Evolutionary conservation across 176 grass and related monocot species (phyloP).

Genomic region (Aegilops umbellulata): DNA sequence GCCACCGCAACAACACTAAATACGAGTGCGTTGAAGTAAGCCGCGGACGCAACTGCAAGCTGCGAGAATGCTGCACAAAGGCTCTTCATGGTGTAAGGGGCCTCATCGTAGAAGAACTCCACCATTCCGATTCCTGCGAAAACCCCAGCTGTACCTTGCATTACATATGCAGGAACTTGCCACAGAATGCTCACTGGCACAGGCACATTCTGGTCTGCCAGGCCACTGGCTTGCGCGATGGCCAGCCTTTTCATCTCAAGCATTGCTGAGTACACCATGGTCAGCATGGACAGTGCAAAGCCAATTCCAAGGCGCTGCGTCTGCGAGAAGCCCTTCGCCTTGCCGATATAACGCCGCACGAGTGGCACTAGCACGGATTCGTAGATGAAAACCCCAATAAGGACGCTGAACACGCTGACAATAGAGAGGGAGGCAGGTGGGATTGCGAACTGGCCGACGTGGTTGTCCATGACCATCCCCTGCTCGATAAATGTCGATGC

Average conservation of each 20-base stretch:
- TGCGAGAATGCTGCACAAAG: neutral
- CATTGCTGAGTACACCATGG: slow-evolving; percentile 29
- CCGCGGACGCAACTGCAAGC: neutral
- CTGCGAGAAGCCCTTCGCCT: slow-evolving; percentile 27
- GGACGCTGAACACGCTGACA: slow-evolving; percentile 20
- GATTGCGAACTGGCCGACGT: slow-evolving; percentile 20
- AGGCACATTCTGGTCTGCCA: neutral
- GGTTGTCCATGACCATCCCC: slow-evolving; percentile 35
- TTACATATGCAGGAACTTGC: neutral
- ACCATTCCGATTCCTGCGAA: slow-evolving; percentile 15
- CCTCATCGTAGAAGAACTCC: slow-evolving; percentile 49
- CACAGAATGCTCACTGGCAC: slow-evolving; percentile 26
- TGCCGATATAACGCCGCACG: slow-evolving; percentile 26
- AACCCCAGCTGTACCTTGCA: slow-evolving; percentile 24
- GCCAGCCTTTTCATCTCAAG: slow-evolving; percentile 37
- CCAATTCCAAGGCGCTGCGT: slow-evolving; percentile 41
- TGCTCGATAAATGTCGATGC: slow-evolving; percentile 30
- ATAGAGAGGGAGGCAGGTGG: slow-evolving; percentile 39
- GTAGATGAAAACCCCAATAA: slow-evolving; percentile 38
- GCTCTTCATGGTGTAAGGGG: slow-evolving; percentile 43
- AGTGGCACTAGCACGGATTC: slow-evolving; percentile 32
- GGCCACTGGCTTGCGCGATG: neutral
- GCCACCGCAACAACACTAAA: neutral
- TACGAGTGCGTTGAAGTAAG: neutral
- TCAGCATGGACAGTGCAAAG: slow-evolving; percentile 25